Conservation (phyloP, 371 early-diverging fungal genomes). For the Mortierella sp. region DNA sequence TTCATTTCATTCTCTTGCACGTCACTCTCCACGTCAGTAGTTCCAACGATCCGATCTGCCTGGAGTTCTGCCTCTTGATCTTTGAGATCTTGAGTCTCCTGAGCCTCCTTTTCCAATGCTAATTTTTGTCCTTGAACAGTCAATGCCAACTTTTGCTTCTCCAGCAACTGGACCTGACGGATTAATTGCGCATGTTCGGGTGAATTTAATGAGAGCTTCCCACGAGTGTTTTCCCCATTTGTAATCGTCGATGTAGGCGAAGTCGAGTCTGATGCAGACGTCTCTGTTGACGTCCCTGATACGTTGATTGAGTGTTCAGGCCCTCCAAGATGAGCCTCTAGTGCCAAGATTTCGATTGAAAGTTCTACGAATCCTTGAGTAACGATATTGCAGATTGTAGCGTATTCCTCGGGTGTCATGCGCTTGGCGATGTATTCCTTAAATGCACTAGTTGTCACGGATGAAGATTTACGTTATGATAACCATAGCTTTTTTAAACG, state of each 20-base stretch:
- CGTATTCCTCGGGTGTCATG: conserved; percentile 48
- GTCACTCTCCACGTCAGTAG: conserved; percentile 1
- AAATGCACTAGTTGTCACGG: conserved; percentile 28
- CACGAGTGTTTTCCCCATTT: not conserved
- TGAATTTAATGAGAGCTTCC: conserved; percentile 23
- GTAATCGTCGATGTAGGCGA: not conserved
- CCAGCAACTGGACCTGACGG: conserved; percentile 44
- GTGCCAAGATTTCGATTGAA: conserved; percentile 46
- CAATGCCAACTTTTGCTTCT: conserved; percentile 38
- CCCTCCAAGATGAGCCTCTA: conserved; percentile 49
- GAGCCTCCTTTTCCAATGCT: conserved; percentile 29
- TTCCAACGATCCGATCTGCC: conserved; percentile 31
- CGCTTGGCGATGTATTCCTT: conserved; percentile 48
- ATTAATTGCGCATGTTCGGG: conserved; percentile 53
- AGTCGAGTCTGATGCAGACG: not conserved
- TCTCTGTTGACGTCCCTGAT: not conserved
- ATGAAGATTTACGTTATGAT: not conserved
- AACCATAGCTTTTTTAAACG: too few relatives aligned
- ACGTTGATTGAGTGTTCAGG: conserved; percentile 3
- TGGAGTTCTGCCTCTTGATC: conserved; percentile 29
- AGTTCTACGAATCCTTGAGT: conserved; percentile 50
- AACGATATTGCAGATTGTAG: conserved; percentile 50
- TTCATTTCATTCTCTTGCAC: not conserved
- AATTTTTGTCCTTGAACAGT: conserved; percentile 45
- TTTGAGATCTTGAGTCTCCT: conserved; percentile 30